Evolutionary conservation across 371 early-diverging fungal genomes (phyloP), one percentile per base, ranked within the genome.

Genomic region (Synchytrium microbalum): DNA sequence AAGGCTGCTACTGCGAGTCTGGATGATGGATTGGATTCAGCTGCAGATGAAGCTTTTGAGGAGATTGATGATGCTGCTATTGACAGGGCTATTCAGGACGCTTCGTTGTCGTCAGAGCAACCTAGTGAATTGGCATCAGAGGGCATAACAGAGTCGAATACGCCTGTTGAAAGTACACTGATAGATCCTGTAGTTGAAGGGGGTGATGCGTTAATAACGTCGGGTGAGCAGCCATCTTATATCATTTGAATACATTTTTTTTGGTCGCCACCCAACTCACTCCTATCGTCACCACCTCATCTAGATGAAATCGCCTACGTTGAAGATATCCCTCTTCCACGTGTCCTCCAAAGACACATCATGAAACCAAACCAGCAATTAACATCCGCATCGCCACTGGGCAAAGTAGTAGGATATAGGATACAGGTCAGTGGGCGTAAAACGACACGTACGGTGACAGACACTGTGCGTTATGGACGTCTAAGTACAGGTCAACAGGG

Each of bases 301-400:
- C 30, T 8, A 64, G 13, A 32, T 10, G 28, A n/a, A 57, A 57
- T 19, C 38, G 28, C 53, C 0, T 32, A 46, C 63, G 31, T 72
- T 32, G 32, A 54, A 53, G 73, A 77, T 64, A 24, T 76, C 67
- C 67, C 79, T 64, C 65, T 84, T 68, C 64, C 81, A 68, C 29
- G 71, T 67, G 67, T 75, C 63, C 67, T 84, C 51, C 59, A 56
- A 53, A 61, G 72, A 5, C 78, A 75, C 64, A 68, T 75, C 13
- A 52, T 63, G 55, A 53, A 58, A 8, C 75, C 74, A 0, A 66
- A 67, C 1, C 63, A 62, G 30, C 8, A 67, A 1, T 58, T 69
- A 14, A 63, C 53, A 1, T 24, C 28, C 10, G 58, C 56, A 28
- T 53, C 67, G 10, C 16, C 72, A 23, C 27, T 71, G 23, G 73